Base-by-base conservation (phyloP, 2,329 filamentous ascomycete species). In the Colletotrichum musae region DNA sequence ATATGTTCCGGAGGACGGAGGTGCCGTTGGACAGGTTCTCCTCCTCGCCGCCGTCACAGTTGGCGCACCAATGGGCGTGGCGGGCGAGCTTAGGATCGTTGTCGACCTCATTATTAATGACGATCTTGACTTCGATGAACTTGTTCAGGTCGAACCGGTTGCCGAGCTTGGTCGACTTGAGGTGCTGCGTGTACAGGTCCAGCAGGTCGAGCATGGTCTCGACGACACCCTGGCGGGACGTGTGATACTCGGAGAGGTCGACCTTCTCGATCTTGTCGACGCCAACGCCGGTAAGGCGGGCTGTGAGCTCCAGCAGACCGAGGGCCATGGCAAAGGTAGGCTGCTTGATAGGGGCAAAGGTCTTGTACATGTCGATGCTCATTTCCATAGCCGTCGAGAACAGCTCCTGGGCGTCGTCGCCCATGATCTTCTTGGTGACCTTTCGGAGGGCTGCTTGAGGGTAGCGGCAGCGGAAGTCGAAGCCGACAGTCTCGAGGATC, bases 131-230 rank as follows among this genome's bases (percentile, higher is more conserved):
- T 72, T 92, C 89, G 76, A 98, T 93, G 78, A 97, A 95, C 62
- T 87, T 88, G 73, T 95, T 91, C 51, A 95, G 85, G 54, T 92
- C 88, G 79, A 94, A 92, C 56, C 88, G 84, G 16, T 88, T 85
- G 6, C 94, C 95, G 21, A 97, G 85, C 58, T 91, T 89, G 41
- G 94, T 97, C 59, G 87, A 85, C 73, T 89, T 88, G 63, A 90
- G 89, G 77, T 97, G 92, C 76, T 97, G 93, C 0, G 94, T 96
- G 80, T 98, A 98, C 3, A 98, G 87, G 76, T 99, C 95, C 28
- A 98, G 87, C 0, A 98, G 86, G 77, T 98, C 96, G 47, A 98
- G 89, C 75, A 97, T 88, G 0, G 94, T 95, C 85, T 98, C 95
- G 82, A 87, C 78, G 32, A 89, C 82, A 70, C 84, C 84, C 9